A percentile compares a stretch with the other conserved stretches of the same genome.
phyloP scores from a whole-genome alignment of 345 rosid species.

The Salix purpurea region DNA sequence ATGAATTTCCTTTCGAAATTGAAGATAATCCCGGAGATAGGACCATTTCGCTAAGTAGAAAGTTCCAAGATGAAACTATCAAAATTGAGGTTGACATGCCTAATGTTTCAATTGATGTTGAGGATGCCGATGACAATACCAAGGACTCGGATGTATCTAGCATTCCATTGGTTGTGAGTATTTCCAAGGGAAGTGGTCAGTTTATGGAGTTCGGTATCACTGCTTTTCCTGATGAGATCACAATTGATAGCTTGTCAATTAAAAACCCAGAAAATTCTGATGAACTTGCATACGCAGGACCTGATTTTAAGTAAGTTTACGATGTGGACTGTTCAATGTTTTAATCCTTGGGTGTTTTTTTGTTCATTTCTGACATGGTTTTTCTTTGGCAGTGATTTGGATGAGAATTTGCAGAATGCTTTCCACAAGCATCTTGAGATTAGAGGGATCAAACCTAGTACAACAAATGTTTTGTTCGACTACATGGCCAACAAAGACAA shows the following conservation, averaged over 20 bases:
- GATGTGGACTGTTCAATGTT: background rate
- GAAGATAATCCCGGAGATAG: conserved; percentile 57
- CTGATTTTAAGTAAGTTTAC: conserved; percentile 51
- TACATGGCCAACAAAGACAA: conserved; percentile 54
- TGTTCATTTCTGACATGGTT: background rate
- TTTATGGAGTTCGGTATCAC: conserved; percentile 51
- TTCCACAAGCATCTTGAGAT: conserved; percentile 56
- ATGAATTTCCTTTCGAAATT: conserved; percentile 51
- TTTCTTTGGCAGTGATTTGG: conserved; percentile 48
- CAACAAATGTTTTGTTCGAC: conserved; percentile 36
- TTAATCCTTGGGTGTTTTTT: background rate
- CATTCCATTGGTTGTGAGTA: conserved; percentile 48
- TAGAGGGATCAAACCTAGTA: conserved; percentile 57
- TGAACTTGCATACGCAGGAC: conserved; percentile 64
- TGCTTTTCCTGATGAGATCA: conserved; percentile 46
- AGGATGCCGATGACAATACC: conserved; percentile 18
- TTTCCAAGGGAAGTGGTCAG: conserved; percentile 36
- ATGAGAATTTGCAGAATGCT: conserved; percentile 63
- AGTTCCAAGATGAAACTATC: conserved; percentile 42
- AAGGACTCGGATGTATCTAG: conserved; percentile 10
- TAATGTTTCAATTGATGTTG: conserved; percentile 16
- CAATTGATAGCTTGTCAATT: conserved; percentile 50
- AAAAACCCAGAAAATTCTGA: conserved; percentile 28
- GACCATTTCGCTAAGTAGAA: conserved; percentile 38
- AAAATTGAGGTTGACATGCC: conserved; percentile 49